Evolutionary conservation across 1,139 yeast species (phyloP).

Genomic region (Debaryomyces coudertii): DNA sequence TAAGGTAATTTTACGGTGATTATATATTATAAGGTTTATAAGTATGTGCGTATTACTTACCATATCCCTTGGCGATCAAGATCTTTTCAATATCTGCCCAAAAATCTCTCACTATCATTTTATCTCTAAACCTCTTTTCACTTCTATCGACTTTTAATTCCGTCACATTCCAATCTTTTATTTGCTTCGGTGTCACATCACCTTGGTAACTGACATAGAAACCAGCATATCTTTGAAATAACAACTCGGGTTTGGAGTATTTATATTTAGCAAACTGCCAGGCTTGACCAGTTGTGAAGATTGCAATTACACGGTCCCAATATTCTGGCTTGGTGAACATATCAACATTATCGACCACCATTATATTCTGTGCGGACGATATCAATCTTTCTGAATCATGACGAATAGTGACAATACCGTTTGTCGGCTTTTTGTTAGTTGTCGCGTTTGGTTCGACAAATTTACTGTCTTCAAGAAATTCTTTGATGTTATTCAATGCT

Average conservation of each 20-base stretch:
- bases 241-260: constrained; percentile 74
- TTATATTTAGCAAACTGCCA: constrained; percentile 95
- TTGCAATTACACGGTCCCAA: constrained; percentile 96
- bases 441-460: constrained; percentile 61
- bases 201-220: constrained; percentile 76
- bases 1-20: constrained; percentile 8
- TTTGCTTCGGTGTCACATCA: constrained; percentile 75
- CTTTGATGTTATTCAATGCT: constrained; percentile 79
- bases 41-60: constrained; percentile 20
- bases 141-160: constrained; percentile 75
- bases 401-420: constrained; percentile 53
- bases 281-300: constrained; percentile 93
- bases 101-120: constrained; percentile 79
- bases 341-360: constrained; percentile 87
- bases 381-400: constrained; percentile 62
- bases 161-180: constrained; percentile 87
- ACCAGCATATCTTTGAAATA: constrained; percentile 86
- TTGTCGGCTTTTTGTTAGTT: constrained; percentile 38
- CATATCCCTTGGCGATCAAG: constrained; percentile 51
- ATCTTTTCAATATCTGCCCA: constrained; percentile 79
- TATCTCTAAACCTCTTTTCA: constrained; percentile 82
- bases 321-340: constrained; percentile 92
- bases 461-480: constrained; percentile 76
- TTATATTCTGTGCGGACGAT: constrained; percentile 58
- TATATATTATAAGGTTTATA: constrained; percentile 3